Evolutionary conservation across 805 yeast genomes (phyloP).

Genomic region (Blastobotrys peoriensis): DNA sequence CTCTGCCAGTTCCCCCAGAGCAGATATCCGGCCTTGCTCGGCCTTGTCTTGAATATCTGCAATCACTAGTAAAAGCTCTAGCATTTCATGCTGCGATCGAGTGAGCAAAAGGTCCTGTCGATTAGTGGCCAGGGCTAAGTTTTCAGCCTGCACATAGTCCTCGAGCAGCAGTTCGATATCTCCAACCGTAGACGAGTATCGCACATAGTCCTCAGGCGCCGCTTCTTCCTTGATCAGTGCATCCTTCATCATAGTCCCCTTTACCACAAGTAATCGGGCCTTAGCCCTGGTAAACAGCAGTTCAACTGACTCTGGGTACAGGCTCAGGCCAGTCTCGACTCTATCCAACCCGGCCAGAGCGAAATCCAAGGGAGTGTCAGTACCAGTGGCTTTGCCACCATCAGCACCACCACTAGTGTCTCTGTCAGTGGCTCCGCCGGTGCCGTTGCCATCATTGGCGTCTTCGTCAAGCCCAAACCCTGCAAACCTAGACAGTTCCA

Average conservation of each 20-base stretch:
- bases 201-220: not conserved
- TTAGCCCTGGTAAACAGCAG: constrained; percentile 50
- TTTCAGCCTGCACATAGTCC: constrained; percentile 41
- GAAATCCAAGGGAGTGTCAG: constrained; percentile 42
- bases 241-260: constrained; percentile 23
- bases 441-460: constrained; percentile 14
- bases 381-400: too few relatives aligned
- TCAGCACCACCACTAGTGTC: too few relatives aligned
- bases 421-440: constrained; percentile 15
- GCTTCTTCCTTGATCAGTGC: not conserved
- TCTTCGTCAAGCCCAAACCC: constrained; percentile 19
- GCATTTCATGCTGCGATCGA: constrained; percentile 34
- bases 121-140: constrained; percentile 3
- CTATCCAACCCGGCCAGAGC: constrained; percentile 72
- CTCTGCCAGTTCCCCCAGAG: constrained; percentile 33
- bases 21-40: not conserved
- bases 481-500: constrained; percentile 28
- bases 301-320: constrained; percentile 37
- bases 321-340: constrained; percentile 49
- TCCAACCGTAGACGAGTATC: constrained; percentile 6
- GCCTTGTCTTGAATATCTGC: not conserved
- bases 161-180: constrained; percentile 24
- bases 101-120: constrained; percentile 5
- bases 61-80: constrained; percentile 48
- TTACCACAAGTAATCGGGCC: constrained; percentile 39